phyloP scores from a whole-genome alignment of 2,329 filamentous ascomycete genomes.

The Dactylellina parvicollis region DNA sequence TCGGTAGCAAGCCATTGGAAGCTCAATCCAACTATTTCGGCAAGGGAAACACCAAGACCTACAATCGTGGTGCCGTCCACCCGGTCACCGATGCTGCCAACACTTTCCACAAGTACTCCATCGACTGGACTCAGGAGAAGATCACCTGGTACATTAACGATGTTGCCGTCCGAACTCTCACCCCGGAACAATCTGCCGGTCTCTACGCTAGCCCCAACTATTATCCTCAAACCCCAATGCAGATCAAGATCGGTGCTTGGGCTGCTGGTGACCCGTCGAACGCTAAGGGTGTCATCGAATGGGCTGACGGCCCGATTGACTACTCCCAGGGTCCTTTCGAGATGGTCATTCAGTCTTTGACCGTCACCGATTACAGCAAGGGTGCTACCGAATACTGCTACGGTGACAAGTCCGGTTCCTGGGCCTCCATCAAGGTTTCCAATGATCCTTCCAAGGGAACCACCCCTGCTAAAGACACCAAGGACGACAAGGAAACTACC shows the following conservation, averaged over 20 bases:
- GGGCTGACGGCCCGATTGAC: slow-evolving; percentile 87
- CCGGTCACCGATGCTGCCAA: slow-evolving; percentile 74
- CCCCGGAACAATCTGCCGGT: slow-evolving; percentile 68
- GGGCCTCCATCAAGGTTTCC: slow-evolving; percentile 75
- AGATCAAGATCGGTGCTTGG: slow-evolving; percentile 91
- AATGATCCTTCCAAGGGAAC: slow-evolving; percentile 28
- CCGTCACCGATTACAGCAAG: slow-evolving; percentile 90
- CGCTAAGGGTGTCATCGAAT: slow-evolving; percentile 72
- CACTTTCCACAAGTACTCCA: slow-evolving; percentile 82
- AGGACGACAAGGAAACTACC: slow-evolving; percentile 11
- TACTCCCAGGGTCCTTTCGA: slow-evolving; percentile 83
- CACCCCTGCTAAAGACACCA: slow-evolving; percentile 8
- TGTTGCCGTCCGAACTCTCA: slow-evolving; percentile 78
- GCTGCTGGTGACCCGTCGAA: slow-evolving; percentile 87
- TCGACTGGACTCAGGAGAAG: slow-evolving; percentile 88
- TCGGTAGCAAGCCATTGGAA: slow-evolving; percentile 77
- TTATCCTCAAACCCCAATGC: slow-evolving; percentile 96
- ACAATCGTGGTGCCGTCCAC: slow-evolving; percentile 87
- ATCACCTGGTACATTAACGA: slow-evolving; percentile 88
- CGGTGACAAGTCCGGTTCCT: slow-evolving; percentile 78
- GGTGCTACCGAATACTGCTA: slow-evolving; percentile 84
- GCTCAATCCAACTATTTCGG: slow-evolving; percentile 98
- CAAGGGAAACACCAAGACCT: slow-evolving; percentile 85
- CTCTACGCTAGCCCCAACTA: slow-evolving; percentile 55
- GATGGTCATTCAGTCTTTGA: slow-evolving; percentile 81